Base-by-base conservation (phyloP, 768 basidiomycete species). In the Boletus patriciae region DNA sequence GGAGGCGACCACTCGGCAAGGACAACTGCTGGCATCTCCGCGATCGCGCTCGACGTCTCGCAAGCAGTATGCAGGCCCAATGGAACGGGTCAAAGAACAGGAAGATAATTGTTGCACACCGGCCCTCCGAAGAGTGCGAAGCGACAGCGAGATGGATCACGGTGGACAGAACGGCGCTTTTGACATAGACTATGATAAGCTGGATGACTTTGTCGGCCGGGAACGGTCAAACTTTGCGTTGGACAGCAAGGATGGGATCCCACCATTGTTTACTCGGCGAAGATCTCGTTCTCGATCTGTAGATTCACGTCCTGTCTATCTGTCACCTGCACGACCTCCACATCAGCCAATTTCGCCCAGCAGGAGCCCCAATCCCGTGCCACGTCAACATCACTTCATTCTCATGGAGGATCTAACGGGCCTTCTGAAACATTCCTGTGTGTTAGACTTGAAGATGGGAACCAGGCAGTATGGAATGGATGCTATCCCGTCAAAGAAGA, bases 371-470 rank as follows among this genome's bases (percentile, higher is more conserved):
- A 73, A 78, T 34, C 70, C 78, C 46, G 76, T 88, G 46, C 86
- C 93, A 8, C 85, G 96, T 13, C 95, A 97, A 73, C 94, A 97
- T 68, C 90, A 98, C 70, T 99, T 98, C 69, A 97, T 99, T 65
- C 82, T 98, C 63, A 97, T 99, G 94, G 97, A 99, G 73, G 97
- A 99, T 68, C 77, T 99, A 46, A 99, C 97, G 3, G 97, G 97
- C 25, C 79, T 90, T 34, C 73, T 97, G 67, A 95, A 90, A 73
- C 83, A 82, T 48, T 92, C 97, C 10, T 99, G 97, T 67, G 96
- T 99, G 41, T 83, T 98, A 66, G 97, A 99, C 73, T 78, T 99
- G 65, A 99, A 99, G 79, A 98, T 98, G 97, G 97, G 97, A n/a
- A 98, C 95, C 31, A 80, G 97, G 34, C 97, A 99, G 75, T 98